These are phyloP conservation scores for Keithomyces neogunnii DNA, from an alignment of 2,329 filamentous ascomycete species.

Conservation along the genomic window DNA sequence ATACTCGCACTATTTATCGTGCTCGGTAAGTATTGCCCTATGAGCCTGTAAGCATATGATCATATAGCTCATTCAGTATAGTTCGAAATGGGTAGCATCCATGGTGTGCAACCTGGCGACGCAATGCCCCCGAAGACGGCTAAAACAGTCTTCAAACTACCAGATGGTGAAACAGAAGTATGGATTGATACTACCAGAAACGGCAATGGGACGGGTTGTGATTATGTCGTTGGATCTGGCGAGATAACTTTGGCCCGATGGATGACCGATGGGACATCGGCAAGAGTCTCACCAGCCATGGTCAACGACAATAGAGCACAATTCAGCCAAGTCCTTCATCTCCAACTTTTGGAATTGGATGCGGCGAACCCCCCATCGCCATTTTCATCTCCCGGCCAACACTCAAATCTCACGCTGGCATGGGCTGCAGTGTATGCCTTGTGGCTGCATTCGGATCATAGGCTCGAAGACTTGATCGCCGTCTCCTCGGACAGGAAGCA, in stretches of 20 bases:
- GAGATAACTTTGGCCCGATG: background rate
- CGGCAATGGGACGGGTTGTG: background rate
- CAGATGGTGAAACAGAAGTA: constrained; percentile 1
- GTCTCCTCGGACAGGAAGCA: constrained; percentile 5
- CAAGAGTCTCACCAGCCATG: constrained; percentile 7
- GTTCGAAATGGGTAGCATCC: background rate
- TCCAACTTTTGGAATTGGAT: background rate
- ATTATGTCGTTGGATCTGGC: background rate
- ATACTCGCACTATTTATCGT: too few species aligned
- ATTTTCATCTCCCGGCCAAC: background rate
- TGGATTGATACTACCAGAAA: background rate
- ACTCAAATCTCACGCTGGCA: background rate
- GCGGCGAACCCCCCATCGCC: background rate
- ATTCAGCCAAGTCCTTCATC: background rate
- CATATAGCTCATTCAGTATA: too few species aligned
- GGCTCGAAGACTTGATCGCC: constrained; percentile 7
- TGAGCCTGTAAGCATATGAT: too few species aligned
- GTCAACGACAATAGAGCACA: constrained; percentile 5
- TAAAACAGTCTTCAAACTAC: constrained; percentile 1
- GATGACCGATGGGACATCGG: background rate
- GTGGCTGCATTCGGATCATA: constrained; percentile 8
- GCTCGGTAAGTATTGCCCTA: too few species aligned
- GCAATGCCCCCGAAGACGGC: background rate
- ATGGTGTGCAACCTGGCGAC: background rate
- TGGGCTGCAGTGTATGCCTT: constrained; percentile 10